These are phyloP conservation scores for Prillingera fragicola DNA, from an alignment of 1,284 basidiomycete genomes.

Conservation along the genomic window DNA sequence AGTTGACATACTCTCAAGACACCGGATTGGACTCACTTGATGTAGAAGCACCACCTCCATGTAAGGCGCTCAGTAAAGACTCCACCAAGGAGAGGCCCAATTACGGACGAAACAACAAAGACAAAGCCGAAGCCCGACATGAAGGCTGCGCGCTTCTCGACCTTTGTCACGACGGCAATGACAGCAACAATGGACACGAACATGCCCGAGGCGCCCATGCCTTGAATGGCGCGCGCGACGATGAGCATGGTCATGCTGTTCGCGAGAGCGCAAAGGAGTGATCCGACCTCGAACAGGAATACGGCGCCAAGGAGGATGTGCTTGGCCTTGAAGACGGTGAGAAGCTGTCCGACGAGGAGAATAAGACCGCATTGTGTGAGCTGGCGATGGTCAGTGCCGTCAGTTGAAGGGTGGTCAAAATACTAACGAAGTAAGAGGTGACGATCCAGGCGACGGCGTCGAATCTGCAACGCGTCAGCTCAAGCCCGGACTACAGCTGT, in stretches of 20 bases:
- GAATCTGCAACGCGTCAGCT: conserved; percentile 25
- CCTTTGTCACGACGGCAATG: conserved; percentile 44
- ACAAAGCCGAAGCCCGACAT: conserved; percentile 43
- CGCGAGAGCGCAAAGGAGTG: conserved; percentile 53
- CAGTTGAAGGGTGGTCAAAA: conserved; percentile 2
- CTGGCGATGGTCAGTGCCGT: conserved; percentile 2
- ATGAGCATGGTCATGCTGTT: conserved; percentile 49
- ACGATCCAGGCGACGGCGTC: conserved; percentile 49
- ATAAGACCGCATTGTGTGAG: conserved; percentile 48
- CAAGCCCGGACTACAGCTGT: background rate
- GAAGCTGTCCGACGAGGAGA: conserved; percentile 48
- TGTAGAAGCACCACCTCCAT: conserved; percentile 43
- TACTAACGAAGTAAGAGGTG: conserved; percentile 50
- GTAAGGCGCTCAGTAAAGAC: conserved; percentile 50
- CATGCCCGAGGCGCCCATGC: conserved; percentile 35
- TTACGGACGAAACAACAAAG: conserved; percentile 46
- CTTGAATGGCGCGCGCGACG: conserved; percentile 52
- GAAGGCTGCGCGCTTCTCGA: conserved; percentile 49
- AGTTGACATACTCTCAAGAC: background rate
- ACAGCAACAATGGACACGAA: conserved; percentile 50
- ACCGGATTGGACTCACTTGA: background rate
- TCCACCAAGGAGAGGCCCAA: conserved; percentile 47
- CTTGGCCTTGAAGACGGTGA: conserved; percentile 49
- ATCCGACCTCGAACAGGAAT: conserved; percentile 51
- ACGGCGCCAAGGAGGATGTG: conserved; percentile 51